Percentiles rank a stretch among this genome's conserved stretches.
Conservation (phyloP, 768 basidiomycete genomes). For the Auriscalpium orientale region DNA sequence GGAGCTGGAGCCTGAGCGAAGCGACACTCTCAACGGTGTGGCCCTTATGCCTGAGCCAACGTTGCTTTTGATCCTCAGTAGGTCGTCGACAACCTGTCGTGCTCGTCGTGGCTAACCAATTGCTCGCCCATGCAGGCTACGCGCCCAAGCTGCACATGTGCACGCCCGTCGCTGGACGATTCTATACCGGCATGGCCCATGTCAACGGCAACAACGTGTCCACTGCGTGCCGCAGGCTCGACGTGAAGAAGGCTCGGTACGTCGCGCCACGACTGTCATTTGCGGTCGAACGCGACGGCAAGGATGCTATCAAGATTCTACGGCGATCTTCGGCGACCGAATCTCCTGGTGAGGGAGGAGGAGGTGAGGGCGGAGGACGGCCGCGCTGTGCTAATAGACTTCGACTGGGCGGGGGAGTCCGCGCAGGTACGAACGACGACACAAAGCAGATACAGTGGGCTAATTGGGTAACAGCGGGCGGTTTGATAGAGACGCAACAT, state of each 20-base stretch:
- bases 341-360: background rate
- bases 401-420: constrained; percentile 9
- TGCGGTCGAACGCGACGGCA: background rate
- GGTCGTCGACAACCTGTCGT: background rate
- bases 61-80: background rate
- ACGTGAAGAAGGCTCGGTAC: background rate
- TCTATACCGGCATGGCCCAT: constrained; percentile 13
- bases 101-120: background rate
- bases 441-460: background rate
- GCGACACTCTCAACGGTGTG: background rate
- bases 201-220: background rate
- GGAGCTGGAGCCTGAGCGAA: background rate
- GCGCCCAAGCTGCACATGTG: constrained; percentile 9
- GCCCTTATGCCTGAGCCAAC: background rate
- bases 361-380: background rate
- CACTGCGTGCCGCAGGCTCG: background rate
- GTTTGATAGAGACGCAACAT: constrained; percentile 6
- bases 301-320: constrained; percentile 8
- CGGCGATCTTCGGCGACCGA: constrained; percentile 8
- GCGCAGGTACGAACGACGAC: background rate
- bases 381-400: constrained; percentile 10
- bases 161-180: constrained; percentile 1
- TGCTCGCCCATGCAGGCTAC: constrained; percentile 2
- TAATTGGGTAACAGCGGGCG: background rate
- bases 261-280: background rate